Evolutionary conservation across 2,329 filamentous ascomycete species (phyloP), one percentile per base, ranked within the genome.

Genomic region (Grosmannia penicillata): DNA sequence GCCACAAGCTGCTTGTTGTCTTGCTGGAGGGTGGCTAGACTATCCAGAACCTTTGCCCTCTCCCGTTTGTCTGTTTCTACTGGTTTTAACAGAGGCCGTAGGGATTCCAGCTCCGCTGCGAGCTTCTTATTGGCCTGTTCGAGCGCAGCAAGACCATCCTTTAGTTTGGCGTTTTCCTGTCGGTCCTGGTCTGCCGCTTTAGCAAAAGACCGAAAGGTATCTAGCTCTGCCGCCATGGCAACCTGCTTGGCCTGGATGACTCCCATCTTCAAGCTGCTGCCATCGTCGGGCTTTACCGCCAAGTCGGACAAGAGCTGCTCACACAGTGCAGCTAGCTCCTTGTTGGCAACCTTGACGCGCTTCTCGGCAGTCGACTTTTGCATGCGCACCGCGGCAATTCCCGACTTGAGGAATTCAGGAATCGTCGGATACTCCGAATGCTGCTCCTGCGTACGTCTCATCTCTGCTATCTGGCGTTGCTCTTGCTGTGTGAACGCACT

Each of bases 371-470:
- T 18, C 17, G 27, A 11, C 27, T 8, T n/a, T n/a, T n/a, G n/a
- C n/a, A n/a, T n/a, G n/a, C n/a, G 7, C 15, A 40, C 38, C 5
- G 17, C n/a, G 7, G 7, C 10, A 2, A 8, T 17, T 8, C 8
- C 31, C 13, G n/a, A 22, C 28, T 30, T 35, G 10, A 39, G 18
- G 3, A 39, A 22, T 11, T 39, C 31, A 4, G 30, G n/a, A 5
- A 43, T 22, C 7, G 31, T 39, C 6, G 47, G 42, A 29, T 42
- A 49, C 10, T 47, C 46, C n/a, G n/a, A n/a, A n/a, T n/a, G n/a
- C n/a, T n/a, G n/a, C n/a, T n/a, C n/a, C n/a, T n/a, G n/a, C n/a
- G n/a, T n/a, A n/a, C n/a, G n/a, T n/a, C n/a, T n/a, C n/a, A n/a
- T n/a, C n/a, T n/a, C n/a, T n/a, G n/a, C n/a, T n/a, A n/a, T n/a